Evolutionary conservation across 176 grass and related monocot genomes (phyloP).

Genomic region (Phoenix roebelenii): DNA sequence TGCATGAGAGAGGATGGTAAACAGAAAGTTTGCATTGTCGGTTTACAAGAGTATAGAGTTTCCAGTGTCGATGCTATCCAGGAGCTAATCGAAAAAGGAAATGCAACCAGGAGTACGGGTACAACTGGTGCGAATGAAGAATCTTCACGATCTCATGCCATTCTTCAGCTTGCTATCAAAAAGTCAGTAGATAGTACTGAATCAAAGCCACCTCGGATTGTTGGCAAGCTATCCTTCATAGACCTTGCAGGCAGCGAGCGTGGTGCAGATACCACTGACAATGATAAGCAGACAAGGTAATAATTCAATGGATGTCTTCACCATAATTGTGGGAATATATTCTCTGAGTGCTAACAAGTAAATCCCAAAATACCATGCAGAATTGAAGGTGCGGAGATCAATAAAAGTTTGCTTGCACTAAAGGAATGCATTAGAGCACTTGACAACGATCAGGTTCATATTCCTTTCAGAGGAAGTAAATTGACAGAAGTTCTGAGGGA

Average conservation of each 20-base stretch:
- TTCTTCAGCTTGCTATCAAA: conserved; percentile 99
- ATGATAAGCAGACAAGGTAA: conserved; percentile 98
- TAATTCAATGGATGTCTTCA: conserved; percentile 6
- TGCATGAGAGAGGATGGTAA: conserved; percentile 99
- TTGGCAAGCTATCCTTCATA: conserved; percentile 90
- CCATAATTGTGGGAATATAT: no score
- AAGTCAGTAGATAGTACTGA: conserved; percentile 59
- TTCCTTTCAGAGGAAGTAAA: conserved; percentile 98
- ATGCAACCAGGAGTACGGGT: conserved; percentile 81
- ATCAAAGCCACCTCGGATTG: conserved; percentile 55
- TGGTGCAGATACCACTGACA: conserved; percentile 97
- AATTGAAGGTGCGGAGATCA: conserved; percentile 99
- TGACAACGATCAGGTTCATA: conserved; percentile 98
- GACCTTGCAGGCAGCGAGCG: conserved; percentile 95
- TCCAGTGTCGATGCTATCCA: conserved; percentile 81
- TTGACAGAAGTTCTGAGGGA: conserved; percentile 92
- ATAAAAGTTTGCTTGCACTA: conserved; percentile 98
- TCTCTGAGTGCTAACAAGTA: neutral
- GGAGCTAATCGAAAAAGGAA: conserved; percentile 93
- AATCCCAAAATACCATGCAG: conserved; percentile 35
- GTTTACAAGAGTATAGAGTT: conserved; percentile 83
- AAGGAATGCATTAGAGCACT: conserved; percentile 98
- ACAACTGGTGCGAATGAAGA: conserved; percentile 98
- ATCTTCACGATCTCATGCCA: conserved; percentile 94
- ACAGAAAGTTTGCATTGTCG: conserved; percentile 97